Evolutionary conservation across 176 grass and related monocot species (phyloP), one percentile per base, ranked within the genome.

Genomic region (Oryza officinalis): DNA sequence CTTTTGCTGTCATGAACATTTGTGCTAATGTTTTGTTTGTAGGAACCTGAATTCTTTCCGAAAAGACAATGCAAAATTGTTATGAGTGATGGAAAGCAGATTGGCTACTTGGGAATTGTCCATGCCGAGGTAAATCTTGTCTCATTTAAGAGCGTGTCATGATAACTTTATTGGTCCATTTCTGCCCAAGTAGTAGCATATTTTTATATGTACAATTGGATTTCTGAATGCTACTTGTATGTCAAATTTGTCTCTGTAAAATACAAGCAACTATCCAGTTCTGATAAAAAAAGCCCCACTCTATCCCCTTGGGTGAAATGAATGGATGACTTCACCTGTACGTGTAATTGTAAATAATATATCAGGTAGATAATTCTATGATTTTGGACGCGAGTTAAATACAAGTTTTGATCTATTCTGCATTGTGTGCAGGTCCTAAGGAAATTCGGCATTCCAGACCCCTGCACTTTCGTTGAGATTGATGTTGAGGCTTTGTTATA

Each of bases 1-100:
- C 12, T 76, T 88, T 57, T 83, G 76, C 31, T 75, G 28, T 35
- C 71, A 50, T 67, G 27, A 76, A 76, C 47, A 46, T 77, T 35
- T 72, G 18, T 64, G 47, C 57, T 85, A 65, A 71, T 86, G 22
- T 85, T 35, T 80, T 67, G 32, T 37, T 67, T 86, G 2, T 40
- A 96, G 97, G 91, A 96, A 86, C 93, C 93, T 10, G 97, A 96
- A 60, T 99, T 92, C 85, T 99, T 99, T 65, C 81, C 82, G 12
- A 95, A 94, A 75, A 96, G 93, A 73, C 97, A 99, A 77, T 95
- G 97, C 50, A 94, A 87, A 69, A 91, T 96, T 65, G 82, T 92
- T 63, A 91, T 37, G 32, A 82, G 91, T 45, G 75, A 77, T 54
- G 97, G 84, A 31, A 99, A 78, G 83, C 82, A 95, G 65, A 88